Conservation (phyloP, 140 eudicot genomes). For the Erigeron philadelphicus region DNA sequence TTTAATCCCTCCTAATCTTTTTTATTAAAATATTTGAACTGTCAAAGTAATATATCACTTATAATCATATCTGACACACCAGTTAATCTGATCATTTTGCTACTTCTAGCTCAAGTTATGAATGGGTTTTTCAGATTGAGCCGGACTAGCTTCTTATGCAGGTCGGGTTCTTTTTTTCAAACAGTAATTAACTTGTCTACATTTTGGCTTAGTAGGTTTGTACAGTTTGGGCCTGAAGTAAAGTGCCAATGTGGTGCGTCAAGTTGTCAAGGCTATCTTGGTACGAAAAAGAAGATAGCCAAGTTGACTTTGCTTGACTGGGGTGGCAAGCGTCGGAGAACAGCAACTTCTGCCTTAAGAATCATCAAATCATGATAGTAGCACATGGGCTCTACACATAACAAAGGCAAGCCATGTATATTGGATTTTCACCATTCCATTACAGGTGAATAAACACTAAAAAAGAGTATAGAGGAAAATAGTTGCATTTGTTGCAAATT, state of each 20-base stretch:
- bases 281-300: conserved; percentile 46
- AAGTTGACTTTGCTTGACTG: conserved; percentile 31
- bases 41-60: no score
- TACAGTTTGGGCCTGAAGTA: conserved; percentile 86
- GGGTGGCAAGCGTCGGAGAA: conserved; percentile 60
- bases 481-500: background rate
- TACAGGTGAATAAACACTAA: conserved; percentile 16
- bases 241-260: conserved; percentile 78
- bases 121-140: background rate
- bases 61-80: no score
- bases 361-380: conserved; percentile 20
- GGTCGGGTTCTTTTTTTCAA: background rate
- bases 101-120: background rate
- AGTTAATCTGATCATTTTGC: background rate
- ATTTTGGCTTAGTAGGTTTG: conserved; percentile 47
- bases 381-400: background rate
- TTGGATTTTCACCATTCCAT: conserved; percentile 20
- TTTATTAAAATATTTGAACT: no score
- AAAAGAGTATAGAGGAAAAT: conserved; percentile 30
- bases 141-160: background rate
- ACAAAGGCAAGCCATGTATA: conserved; percentile 29
- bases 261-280: conserved; percentile 76
- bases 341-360: conserved; percentile 31
- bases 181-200: background rate
- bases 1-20: no score